phyloP scores from a whole-genome alignment of 1,139 yeast genomes.

The Magnusiomyces ingens region DNA sequence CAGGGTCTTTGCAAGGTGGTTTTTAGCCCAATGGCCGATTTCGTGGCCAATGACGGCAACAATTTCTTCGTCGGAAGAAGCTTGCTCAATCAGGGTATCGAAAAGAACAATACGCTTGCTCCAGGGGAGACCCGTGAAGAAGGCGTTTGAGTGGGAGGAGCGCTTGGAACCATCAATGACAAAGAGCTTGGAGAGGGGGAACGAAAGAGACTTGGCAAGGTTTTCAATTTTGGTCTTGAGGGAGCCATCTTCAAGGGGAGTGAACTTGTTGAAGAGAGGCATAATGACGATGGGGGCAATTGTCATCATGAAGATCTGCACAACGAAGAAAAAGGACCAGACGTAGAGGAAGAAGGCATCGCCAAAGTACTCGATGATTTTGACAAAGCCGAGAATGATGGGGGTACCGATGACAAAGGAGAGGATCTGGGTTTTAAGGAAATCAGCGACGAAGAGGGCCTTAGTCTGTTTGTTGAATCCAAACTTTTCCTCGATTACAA shows the following conservation, averaged over 20 bases:
- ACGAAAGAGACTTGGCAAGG: conserved; percentile 64
- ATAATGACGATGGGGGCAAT: conserved; percentile 76
- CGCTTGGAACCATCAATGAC: conserved; percentile 95
- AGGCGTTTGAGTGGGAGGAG: conserved; percentile 94
- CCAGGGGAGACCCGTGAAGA: conserved; percentile 91
- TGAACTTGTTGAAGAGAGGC: conserved; percentile 85
- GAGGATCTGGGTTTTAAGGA: conserved; percentile 52
- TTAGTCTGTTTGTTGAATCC: conserved; percentile 87
- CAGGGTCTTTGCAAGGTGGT: conserved; percentile 72
- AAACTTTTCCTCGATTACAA: conserved; percentile 83
- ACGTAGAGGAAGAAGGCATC: conserved; percentile 73
- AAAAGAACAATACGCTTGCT: conserved; percentile 88
- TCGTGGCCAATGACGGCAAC: conserved; percentile 96
- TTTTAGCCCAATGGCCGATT: conserved; percentile 93
- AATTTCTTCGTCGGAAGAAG: conserved; percentile 61
- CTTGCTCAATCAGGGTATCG: conserved; percentile 81
- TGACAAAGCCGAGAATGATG: conserved; percentile 63
- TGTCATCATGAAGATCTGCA: conserved; percentile 65
- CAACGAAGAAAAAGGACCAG: conserved; percentile 60
- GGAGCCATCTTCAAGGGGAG: conserved; percentile 87
- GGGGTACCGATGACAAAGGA: conserved; percentile 62
- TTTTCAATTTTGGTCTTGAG: conserved; percentile 74
- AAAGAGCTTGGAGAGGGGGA: conserved; percentile 78
- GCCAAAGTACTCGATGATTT: conserved; percentile 74
- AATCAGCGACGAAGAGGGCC: conserved; percentile 64